Base-by-base conservation (phyloP, 2,329 filamentous ascomycete species). In the Trichoderma sp. region DNA sequence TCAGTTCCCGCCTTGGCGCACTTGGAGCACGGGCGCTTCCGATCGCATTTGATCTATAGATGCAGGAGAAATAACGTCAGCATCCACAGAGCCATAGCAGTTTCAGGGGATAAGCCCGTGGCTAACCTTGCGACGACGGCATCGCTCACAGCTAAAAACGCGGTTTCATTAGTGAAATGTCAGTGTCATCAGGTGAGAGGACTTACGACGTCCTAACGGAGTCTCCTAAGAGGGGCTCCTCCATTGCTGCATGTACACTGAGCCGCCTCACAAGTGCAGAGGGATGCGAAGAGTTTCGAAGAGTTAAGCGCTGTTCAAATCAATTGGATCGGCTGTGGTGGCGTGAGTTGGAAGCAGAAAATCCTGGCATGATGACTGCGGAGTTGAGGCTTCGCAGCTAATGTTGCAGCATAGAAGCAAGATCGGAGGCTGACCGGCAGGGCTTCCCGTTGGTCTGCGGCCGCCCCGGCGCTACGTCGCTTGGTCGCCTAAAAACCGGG, bases 41-140 rank as follows among this genome's bases (percentile, higher is more conserved):
- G 83, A 75, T 87, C 84, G 76, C 86, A 88, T 79, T 86, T 88
- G 47, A 88, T 84, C 81, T 87, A 62, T 11, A 15, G 65, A 32
- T 8, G 63, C 9, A 2, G 32, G 11, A 39, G 9, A 28, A 43
- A 7, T 20, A 32, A 26, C 17, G 28, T 30, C 39, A 82, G 74
- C 81, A 80, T 69, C 57, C 26, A n/a, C 1, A 43, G 7, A 9
- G 13, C 26, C 32, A 26, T 12, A 4, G 5, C 11, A 62, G 3
- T 8, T 50, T 26, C 15, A 15, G 15, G 3, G n/a, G 17, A 50
- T n/a, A 15, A n/a, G 20, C 11, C n/a, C 23, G 9, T 5, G 17
- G 12, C 75, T 61, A 59, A 84, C 83, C 79, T 84, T 84, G 70
- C 83, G 79, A 43, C 81, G 79, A 67, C 83, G 81, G 74, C 83